These are phyloP conservation scores for Arthrinium phaeospermum DNA, from an alignment of 2,329 filamentous ascomycete species.

Conservation along the genomic window DNA sequence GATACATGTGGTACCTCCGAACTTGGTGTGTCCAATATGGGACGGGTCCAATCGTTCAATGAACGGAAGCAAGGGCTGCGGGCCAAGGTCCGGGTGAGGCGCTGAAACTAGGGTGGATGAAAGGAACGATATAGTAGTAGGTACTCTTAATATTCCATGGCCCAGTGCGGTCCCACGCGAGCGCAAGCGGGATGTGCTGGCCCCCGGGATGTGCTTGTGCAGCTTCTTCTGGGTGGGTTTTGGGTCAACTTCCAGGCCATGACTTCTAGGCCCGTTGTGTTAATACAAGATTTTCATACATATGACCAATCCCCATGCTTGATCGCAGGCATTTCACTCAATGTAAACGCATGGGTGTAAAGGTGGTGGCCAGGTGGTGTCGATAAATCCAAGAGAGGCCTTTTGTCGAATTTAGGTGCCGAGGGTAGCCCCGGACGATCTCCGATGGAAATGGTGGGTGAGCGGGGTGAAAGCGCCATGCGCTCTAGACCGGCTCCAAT, in stretches of 20 bases:
- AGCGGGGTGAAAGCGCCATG: neutral
- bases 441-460: neutral
- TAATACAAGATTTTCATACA: too few species aligned
- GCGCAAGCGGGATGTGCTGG: slow-evolving; percentile 4
- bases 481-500: neutral
- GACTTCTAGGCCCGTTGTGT: too few species aligned
- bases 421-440: neutral
- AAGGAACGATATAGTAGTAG: neutral
- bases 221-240: neutral
- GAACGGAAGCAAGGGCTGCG: neutral
- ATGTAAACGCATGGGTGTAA: too few species aligned
- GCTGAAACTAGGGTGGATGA: neutral
- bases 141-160: neutral
- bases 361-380: neutral
- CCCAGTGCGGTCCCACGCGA: neutral
- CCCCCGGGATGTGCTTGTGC: neutral
- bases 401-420: neutral
- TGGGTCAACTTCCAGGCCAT: neutral
- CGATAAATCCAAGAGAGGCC: neutral
- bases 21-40: neutral
- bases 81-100: neutral
- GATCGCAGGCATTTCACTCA: too few species aligned
- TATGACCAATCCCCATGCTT: too few species aligned
- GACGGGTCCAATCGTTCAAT: neutral
- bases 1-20: neutral